Conservation (phyloP, 2,329 filamentous ascomycete species). For the Didymellaceae sp. region DNA sequence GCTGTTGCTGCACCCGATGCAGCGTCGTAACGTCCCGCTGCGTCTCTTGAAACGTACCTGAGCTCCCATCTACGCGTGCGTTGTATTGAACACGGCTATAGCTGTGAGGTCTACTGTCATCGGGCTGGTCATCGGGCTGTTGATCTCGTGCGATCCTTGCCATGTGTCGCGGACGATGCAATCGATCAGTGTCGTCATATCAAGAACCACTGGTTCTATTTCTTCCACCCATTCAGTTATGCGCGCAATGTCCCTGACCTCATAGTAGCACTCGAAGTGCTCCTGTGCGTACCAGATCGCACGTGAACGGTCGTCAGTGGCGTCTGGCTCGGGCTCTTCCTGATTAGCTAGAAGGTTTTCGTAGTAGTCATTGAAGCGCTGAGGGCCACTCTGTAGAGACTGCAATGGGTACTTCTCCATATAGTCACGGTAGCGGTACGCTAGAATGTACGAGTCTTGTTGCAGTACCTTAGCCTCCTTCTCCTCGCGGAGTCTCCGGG, state of each 20-base stretch:
- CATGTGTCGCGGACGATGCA: not conserved
- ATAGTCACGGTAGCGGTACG: constrained; percentile 30
- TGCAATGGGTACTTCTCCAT: constrained; percentile 21
- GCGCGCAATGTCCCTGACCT: constrained; percentile 21
- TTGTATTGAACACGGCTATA: constrained; percentile 3
- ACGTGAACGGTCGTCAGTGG: constrained; percentile 26
- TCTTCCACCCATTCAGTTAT: constrained; percentile 27
- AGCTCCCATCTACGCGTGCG: constrained; percentile 4
- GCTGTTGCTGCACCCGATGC: constrained; percentile 12
- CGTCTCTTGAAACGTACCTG: constrained; percentile 11
- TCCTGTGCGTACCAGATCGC: constrained; percentile 32
- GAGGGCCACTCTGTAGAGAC: not conserved
- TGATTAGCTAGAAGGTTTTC: constrained; percentile 33
- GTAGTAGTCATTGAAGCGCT: constrained; percentile 28
- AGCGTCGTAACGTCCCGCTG: constrained; percentile 12
- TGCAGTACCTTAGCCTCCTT: not conserved
- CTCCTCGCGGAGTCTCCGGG: not conserved
- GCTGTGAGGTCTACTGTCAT: constrained; percentile 1
- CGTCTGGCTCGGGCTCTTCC: constrained; percentile 21
- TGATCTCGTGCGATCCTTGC: constrained; percentile 3
- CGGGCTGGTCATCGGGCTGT: not conserved
- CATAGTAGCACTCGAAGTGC: constrained; percentile 32
- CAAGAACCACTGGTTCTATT: not conserved
- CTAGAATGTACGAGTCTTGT: constrained; percentile 29
- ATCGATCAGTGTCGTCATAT: constrained; percentile 6